phyloP scores from a whole-genome alignment of 257 asterid species.

The Nicotiana undulata region DNA sequence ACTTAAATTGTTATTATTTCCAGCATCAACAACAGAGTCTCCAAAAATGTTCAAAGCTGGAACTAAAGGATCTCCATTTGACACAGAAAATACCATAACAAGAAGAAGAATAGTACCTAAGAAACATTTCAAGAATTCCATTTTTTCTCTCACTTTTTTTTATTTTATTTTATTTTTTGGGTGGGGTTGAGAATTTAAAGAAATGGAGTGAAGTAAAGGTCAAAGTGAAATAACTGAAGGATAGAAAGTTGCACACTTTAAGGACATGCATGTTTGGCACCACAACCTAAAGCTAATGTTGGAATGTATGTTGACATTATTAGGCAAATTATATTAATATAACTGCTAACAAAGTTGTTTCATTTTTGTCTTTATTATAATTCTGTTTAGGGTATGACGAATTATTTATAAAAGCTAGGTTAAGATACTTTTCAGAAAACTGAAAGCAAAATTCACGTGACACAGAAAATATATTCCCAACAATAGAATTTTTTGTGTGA shows the following conservation, averaged over 20 bases:
- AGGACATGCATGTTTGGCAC: slow-evolving; percentile 17
- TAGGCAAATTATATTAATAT: slow-evolving; percentile 5
- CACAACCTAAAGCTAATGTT: background rate
- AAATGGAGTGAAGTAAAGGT: slow-evolving; percentile 6
- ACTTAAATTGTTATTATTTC: slow-evolving; percentile 60
- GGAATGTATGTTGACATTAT: background rate
- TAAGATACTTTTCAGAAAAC: background rate
- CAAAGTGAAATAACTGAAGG: slow-evolving; percentile 12
- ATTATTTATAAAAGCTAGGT: background rate
- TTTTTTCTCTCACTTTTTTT: slow-evolving; percentile 16
- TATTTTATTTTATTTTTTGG: background rate
- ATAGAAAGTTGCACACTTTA: slow-evolving; percentile 3
- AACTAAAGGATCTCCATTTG: slow-evolving; percentile 53
- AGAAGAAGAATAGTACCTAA: slow-evolving; percentile 15
- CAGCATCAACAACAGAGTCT: slow-evolving; percentile 75
- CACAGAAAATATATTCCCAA: background rate
- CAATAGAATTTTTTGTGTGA: background rate
- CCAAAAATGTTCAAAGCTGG: slow-evolving; percentile 75
- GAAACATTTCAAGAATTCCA: slow-evolving; percentile 30
- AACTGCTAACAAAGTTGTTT: slow-evolving; percentile 11
- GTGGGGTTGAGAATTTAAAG: slow-evolving; percentile 25
- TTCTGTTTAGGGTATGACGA: slow-evolving; percentile 17
- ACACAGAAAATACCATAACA: slow-evolving; percentile 14
- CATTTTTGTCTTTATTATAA: slow-evolving; percentile 3
- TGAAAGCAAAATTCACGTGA: slow-evolving; percentile 7